Base-by-base conservation (phyloP, 2,329 filamentous ascomycete species). In the Podosphaera xanthii region DNA sequence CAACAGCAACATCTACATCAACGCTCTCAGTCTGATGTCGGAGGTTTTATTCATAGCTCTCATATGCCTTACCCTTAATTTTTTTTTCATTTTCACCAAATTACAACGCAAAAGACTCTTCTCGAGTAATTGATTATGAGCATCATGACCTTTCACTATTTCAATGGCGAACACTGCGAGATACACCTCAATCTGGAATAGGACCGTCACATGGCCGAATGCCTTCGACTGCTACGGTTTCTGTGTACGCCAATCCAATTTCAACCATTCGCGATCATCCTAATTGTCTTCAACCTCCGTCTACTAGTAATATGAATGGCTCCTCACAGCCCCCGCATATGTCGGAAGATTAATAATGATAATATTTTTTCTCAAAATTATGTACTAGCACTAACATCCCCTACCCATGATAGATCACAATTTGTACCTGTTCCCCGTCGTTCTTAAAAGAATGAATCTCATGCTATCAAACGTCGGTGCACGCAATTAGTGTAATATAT, bases 21-120 rank as follows among this genome's bases (percentile, higher is more conserved):
- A 42, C 63, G 67, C 31, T 68, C 67, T n/a, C 66, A 64, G 34
- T 68, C 67, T 4, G 67, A 69, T 54, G 60, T 68, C 35, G 58
- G 62, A 48, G 56, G 33, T 44, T 44, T 44, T 12, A 44, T 44
- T 4, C 40, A 14, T 1, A 44, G 40, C 40, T 44, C 40, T 12
- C n/a, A 8, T 12, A 44, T 44, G 40, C n/a, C 40, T 44, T 14
- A 44, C 10, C 9, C 10, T 6, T 14, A 44, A 12, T 8, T 12
- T 3, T 44, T 6, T 44, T 14, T 44, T 44, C 40, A 44, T 44
- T 12, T 44, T 44, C 40, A 4, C 40, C 40, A 44, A 6, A 12
- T 6, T 44, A 44, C n/a, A 44, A 8, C 3, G 40, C 4, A 44
- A 14, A 44, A 44, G 3, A 44, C n/a, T 44, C 3, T 44, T 14